Conservation (phyloP, 2,329 filamentous ascomycete species). For the Aaosphaeria arxii region DNA sequence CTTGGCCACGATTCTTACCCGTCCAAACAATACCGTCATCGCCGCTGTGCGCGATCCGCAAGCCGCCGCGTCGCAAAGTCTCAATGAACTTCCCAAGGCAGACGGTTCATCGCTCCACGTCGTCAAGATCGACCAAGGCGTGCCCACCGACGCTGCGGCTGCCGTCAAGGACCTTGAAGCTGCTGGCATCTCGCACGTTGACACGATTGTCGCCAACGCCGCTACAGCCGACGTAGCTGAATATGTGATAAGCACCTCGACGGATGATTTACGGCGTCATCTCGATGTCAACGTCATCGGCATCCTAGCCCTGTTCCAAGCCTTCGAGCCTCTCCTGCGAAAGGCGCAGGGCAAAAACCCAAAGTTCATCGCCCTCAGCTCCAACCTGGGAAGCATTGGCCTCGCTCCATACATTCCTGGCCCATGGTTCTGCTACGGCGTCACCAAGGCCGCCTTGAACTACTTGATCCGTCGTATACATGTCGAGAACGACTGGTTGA, state of each 20-base stretch:
- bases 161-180: constrained; percentile 1
- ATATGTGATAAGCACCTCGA: constrained; percentile 15
- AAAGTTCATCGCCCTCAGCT: constrained; percentile 12
- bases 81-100: not conserved
- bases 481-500: constrained; percentile 7
- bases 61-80: not conserved
- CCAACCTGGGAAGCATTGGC: constrained; percentile 6
- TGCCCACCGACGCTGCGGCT: not conserved
- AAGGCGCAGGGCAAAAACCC: constrained; percentile 6
- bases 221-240: not conserved
- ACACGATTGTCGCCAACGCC: constrained; percentile 2
- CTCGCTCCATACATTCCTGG: constrained; percentile 1
- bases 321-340: constrained; percentile 37
- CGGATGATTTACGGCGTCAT: constrained; percentile 38
- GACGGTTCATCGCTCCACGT: not conserved
- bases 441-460: constrained; percentile 7
- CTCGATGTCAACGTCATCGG: constrained; percentile 42
- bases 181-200: constrained; percentile 1
- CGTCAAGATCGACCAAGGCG: constrained; percentile 4
- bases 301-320: constrained; percentile 30
- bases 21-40: constrained; percentile 4
- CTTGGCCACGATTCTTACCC: not conserved
- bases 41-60: constrained; percentile 4
- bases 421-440: constrained; percentile 13
- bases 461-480: constrained; percentile 4